Evolutionary conservation across 2,329 filamentous ascomycete genomes (phyloP), one percentile per base, ranked within the genome.

Genomic region (Fusarium pseudonygamai): DNA sequence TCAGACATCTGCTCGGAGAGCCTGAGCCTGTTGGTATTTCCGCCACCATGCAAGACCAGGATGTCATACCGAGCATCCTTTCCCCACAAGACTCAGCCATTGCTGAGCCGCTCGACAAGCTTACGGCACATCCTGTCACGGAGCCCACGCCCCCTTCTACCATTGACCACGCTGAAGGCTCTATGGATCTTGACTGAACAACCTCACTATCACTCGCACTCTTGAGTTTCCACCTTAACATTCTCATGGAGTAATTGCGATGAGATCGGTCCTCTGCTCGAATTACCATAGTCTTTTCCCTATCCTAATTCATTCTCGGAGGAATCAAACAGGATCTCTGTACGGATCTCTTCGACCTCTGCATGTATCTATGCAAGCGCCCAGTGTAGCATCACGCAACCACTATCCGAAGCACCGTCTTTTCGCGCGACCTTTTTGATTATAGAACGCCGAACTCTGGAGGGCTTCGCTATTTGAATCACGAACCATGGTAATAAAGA

Each of bases 111-210:
- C 60, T 78, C 30, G 80, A 79, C 36, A 83, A 83, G 64, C 74
- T 77, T 32, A 76, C 81, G 46, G 60, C 74, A 16, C 74, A 76
- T 62, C 79, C 73, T 39, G 74, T 83, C n/a, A 79, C 81, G 20
- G 82, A 83, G 68, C 82, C 82, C 20, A 84, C 82, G 28, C 82
- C 82, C 45, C 82, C 82, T 11, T 83, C 82, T 8, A 84, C 82
- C 37, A 80, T 83, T 46, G 82, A 84, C 53, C 80, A 82, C 45
- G 81, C 78, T 32, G 82, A 83, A 67, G 77, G 79, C 43, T 69
- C 77, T 15, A 84, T 84, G 83, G 83, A 84, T 32, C 76, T 84
- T 28, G 83, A 84, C 60, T 84, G 76, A 74, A 61, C 37, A 58
- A 34, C 22, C 47, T 34, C 22, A 18, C 28, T n/a, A 30, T 34